Base-by-base conservation (phyloP, 2,329 filamentous ascomycete species). In the Apiospora phragmitis region DNA sequence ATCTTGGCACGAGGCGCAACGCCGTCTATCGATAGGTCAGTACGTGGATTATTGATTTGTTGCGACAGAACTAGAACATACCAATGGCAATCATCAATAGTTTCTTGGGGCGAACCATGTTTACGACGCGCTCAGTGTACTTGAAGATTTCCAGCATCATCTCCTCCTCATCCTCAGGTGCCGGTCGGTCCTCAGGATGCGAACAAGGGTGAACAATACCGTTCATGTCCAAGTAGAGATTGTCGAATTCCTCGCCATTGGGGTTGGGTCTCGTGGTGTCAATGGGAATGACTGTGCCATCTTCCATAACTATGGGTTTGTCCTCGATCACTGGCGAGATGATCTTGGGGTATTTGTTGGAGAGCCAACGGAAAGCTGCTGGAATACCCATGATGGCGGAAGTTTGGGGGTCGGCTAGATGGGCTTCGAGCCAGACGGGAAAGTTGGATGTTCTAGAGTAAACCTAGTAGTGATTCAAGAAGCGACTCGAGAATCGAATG, bases 131-230 rank as follows among this genome's bases (percentile, higher is more conserved):
- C 80, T 99, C 95, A n/a, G 96, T 99, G 83, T 99, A 99, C 79
- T 92, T 94, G 86, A 99, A 99, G 72, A 99, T 91, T 79, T 97
- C 97, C 77, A 98, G 81, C 96, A 99, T 99, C 96, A 99, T 99
- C 84, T 98, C 96, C 81, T 97, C 94, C 84, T 99, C 96, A 72
- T 96, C 95, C 78, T 92, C 93, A 14, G 96, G 96, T 4, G 96
- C 90, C 1, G 96, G 94, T 73, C 91, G 90, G 78, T 98, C 95
- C 81, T 99, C 96, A 0, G 96, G 96, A 83, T 99, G 96, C 65
- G 95, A 97, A 84, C 96, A 99, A 42, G 97, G 97, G 85, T 99
- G 96, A 47, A 99, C 96, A 75, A 99, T 99, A 80, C 96, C 97
- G 82, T 99, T 99, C 95, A 99, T 98, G 79, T 99, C 96, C 73